Conservation (phyloP, 148 eudicot genomes). For the Vaccinium macrocarpon region DNA sequence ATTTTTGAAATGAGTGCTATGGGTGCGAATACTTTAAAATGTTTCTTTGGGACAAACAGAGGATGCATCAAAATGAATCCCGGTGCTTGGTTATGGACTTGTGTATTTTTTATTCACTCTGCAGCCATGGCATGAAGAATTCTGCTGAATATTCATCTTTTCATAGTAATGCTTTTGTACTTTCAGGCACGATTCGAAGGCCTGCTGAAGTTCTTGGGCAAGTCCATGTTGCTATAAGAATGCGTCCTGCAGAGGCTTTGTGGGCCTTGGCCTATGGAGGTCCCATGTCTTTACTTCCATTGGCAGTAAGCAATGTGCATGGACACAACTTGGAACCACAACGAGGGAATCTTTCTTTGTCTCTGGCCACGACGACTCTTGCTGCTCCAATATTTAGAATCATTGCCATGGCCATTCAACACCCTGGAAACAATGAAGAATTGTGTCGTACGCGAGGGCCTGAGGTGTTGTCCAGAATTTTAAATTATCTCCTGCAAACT, state of each 20-base stretch:
- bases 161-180: constrained; percentile 8
- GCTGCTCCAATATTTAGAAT: constrained; percentile 97
- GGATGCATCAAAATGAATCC: background rate
- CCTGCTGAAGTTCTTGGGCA: constrained; percentile 99
- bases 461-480: constrained; percentile 80
- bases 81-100: constrained; percentile 7
- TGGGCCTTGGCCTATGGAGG: constrained; percentile 99
- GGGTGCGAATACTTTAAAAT: background rate
- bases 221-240: constrained; percentile 93
- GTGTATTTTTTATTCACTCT: background rate
- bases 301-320: constrained; percentile 70
- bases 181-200: constrained; percentile 73
- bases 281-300: constrained; percentile 89
- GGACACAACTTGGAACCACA: constrained; percentile 73
- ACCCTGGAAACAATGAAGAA: constrained; percentile 92
- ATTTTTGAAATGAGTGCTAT: background rate
- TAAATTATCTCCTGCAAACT: constrained; percentile 70
- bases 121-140: constrained; percentile 12
- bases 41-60: background rate
- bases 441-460: constrained; percentile 79
- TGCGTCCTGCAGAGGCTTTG: constrained; percentile 88
- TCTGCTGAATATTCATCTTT: background rate
- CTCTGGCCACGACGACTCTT: constrained; percentile 64
- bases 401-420: constrained; percentile 78
- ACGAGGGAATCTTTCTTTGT: constrained; percentile 56